Evolutionary conservation across 2,329 filamentous ascomycete species (phyloP).

Genomic region (Fonsecaea multimorphosa): DNA sequence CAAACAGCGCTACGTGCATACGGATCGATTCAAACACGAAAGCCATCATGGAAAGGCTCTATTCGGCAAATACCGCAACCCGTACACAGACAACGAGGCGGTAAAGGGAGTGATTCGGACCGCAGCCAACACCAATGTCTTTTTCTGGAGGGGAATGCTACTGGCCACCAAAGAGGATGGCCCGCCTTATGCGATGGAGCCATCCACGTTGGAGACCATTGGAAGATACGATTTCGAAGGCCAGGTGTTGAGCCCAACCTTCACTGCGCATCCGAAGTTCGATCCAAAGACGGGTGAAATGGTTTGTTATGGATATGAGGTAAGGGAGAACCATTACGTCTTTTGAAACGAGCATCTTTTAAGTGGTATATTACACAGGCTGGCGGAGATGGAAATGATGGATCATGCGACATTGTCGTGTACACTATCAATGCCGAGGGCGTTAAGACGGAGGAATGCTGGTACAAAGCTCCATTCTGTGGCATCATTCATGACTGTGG

Average conservation of each 20-base stretch:
- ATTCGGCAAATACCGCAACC: constrained; percentile 65
- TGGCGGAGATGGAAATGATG: constrained; percentile 49
- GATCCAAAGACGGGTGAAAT: constrained; percentile 60
- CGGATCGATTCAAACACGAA: constrained; percentile 51
- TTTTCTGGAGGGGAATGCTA: constrained; percentile 62
- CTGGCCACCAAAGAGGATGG: constrained; percentile 54
- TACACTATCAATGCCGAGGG: constrained; percentile 56
- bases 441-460: constrained; percentile 54
- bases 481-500: constrained; percentile 61
- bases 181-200: constrained; percentile 58
- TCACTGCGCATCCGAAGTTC: constrained; percentile 61
- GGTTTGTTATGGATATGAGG: constrained; percentile 59
- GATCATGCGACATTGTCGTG: constrained; percentile 52
- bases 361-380: constrained; percentile 41
- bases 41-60: constrained; percentile 49
- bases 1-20: constrained; percentile 52
- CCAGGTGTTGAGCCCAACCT: constrained; percentile 55
- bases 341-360: background rate
- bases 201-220: constrained; percentile 56
- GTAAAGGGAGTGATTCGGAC: constrained; percentile 63
- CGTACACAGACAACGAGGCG: constrained; percentile 57
- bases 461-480: constrained; percentile 59
- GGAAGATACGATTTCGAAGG: constrained; percentile 59
- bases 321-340: background rate
- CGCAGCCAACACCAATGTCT: constrained; percentile 64